Evolutionary conservation across 371 early-diverging fungal genomes (phyloP).

Genomic region (Apophysomyces ossiformis): DNA sequence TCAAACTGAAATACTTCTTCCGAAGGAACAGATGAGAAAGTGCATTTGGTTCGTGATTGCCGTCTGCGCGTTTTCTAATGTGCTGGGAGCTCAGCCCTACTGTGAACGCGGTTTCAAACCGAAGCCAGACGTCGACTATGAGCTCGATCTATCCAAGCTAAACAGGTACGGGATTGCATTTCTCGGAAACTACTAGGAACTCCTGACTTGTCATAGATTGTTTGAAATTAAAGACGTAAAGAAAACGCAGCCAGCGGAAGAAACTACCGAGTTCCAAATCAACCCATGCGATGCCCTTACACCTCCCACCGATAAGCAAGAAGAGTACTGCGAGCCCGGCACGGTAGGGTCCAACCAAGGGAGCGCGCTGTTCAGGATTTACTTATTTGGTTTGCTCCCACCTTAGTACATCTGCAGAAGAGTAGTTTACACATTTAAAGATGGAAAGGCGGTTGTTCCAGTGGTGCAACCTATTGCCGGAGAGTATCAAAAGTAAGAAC

Average conservation of each 20-base stretch:
- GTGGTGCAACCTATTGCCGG: slow-evolving; percentile 21
- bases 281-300: slow-evolving; percentile 25
- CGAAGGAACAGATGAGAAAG: slow-evolving; percentile 5
- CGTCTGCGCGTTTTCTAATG: slow-evolving; percentile 1
- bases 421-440: slow-evolving; percentile 11
- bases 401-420: slow-evolving; percentile 26
- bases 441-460: slow-evolving; percentile 2
- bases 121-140: slow-evolving; percentile 5
- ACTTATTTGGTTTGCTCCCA: background rate
- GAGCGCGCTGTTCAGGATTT: background rate
- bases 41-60: slow-evolving; percentile 2
- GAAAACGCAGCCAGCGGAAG: slow-evolving; percentile 9
- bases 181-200: background rate
- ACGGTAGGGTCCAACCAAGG: slow-evolving; percentile 14
- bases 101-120: slow-evolving; percentile 16
- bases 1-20: background rate
- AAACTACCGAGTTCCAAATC: slow-evolving; percentile 10
- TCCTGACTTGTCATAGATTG: slow-evolving; percentile 11
- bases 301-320: slow-evolving; percentile 12
- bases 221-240: slow-evolving; percentile 15
- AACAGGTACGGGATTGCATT: slow-evolving; percentile 17
- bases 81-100: slow-evolving; percentile 17
- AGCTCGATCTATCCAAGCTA: slow-evolving; percentile 26
- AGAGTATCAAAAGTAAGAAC: slow-evolving; percentile 16
- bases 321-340: slow-evolving; percentile 23